Conservation (phyloP, 257 asterid genomes). For the Ehretia macrophylla region DNA sequence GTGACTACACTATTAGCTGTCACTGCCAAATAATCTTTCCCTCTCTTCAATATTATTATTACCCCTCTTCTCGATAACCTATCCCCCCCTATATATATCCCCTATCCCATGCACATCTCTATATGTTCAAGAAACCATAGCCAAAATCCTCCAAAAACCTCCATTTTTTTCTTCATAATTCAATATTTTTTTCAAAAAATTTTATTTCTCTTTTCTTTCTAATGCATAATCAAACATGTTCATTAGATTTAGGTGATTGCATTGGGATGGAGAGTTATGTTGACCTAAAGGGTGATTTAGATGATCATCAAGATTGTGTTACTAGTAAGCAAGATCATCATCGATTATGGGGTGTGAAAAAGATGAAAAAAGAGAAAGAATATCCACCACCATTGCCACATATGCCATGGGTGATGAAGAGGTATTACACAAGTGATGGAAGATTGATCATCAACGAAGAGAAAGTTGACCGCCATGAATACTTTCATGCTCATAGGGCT, state of each 20-base stretch:
- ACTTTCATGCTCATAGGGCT: conserved; percentile 51
- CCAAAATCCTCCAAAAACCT: conserved; percentile 9
- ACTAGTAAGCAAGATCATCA: not conserved
- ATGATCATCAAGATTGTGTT: not conserved
- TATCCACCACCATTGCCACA: conserved; percentile 70
- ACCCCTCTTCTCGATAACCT: conserved; percentile 14
- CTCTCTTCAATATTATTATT: conserved; percentile 22
- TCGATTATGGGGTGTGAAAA: not conserved
- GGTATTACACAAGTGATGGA: conserved; percentile 46
- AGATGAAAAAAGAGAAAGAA: conserved; percentile 13
- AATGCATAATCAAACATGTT: conserved; percentile 29
- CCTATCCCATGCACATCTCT: not conserved
- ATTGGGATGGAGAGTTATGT: conserved; percentile 50
- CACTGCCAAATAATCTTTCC: conserved; percentile 40
- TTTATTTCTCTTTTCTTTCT: not conserved
- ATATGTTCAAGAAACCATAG: conserved; percentile 7
- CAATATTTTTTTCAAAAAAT: too few relatives aligned
- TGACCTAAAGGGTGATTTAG: conserved; percentile 29
- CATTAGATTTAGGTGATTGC: conserved; percentile 37
- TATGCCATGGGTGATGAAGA: conserved; percentile 66
- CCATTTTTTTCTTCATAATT: not conserved
- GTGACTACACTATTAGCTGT: conserved; percentile 39
- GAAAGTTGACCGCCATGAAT: conserved; percentile 49
- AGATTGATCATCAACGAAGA: conserved; percentile 58
- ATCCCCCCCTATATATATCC: not conserved